Percentiles rank a stretch among this genome's conserved stretches.
phyloP scores from a whole-genome alignment of 2,329 filamentous ascomycete genomes.

The Phialemoniopsis sp. region DNA sequence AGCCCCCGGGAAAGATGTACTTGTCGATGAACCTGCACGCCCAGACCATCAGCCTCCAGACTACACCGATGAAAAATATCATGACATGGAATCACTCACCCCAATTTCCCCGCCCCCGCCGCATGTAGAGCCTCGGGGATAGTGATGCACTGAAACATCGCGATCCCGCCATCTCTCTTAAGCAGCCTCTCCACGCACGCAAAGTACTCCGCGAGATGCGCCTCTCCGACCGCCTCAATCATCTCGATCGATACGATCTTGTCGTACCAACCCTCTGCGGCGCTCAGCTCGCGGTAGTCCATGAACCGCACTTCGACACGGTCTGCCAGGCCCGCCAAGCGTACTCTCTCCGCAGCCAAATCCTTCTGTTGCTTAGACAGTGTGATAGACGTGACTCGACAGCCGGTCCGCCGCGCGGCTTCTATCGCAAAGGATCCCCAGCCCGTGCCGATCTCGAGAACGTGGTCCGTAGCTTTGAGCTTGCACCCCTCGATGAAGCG shows the following conservation, averaged over 20 bases:
- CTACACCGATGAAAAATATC: too few species aligned
- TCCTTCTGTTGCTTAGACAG: conserved; percentile 66
- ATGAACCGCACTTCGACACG: conserved; percentile 60
- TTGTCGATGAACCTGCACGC: conserved; percentile 66
- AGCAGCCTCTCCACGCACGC: conserved; percentile 57
- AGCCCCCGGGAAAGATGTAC: conserved; percentile 75
- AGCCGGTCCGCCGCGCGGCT: conserved; percentile 62
- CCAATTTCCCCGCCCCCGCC: conserved; percentile 60
- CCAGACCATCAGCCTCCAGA: too few species aligned
- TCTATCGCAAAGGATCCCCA: conserved; percentile 73
- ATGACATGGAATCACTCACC: too few species aligned
- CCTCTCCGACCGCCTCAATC: conserved; percentile 68
- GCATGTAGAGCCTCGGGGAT: conserved; percentile 68
- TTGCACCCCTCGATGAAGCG: conserved; percentile 62
- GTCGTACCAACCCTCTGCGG: conserved; percentile 53
- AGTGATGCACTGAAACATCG: conserved; percentile 73
- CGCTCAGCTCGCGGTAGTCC: conserved; percentile 62
- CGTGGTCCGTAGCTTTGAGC: conserved; percentile 61
- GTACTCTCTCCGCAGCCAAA: conserved; percentile 62
- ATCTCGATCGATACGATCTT: conserved; percentile 75
- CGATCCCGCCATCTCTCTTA: conserved; percentile 62
- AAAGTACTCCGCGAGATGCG: conserved; percentile 67
- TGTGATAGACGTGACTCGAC: conserved; percentile 64
- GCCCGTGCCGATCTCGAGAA: conserved; percentile 71
- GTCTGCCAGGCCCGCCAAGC: conserved; percentile 52